These are phyloP conservation scores for Penicilliopsis zonata DNA, from an alignment of 495 filamentous ascomycete genomes.

Conservation along the genomic window DNA sequence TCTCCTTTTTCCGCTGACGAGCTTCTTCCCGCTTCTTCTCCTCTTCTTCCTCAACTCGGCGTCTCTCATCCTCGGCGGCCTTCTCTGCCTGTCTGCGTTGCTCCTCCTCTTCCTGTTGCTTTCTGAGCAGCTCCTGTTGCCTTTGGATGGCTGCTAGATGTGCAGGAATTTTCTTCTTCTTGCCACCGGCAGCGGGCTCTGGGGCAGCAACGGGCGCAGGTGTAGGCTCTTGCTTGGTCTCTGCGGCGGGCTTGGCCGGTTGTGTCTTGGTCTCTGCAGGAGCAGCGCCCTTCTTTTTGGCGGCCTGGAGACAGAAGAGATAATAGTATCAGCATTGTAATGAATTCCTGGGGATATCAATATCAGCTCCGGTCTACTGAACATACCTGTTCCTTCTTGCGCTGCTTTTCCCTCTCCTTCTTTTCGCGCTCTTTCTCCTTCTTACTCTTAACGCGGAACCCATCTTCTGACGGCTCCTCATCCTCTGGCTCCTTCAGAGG, in stretches of 20 bases:
- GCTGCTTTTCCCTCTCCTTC: conserved; percentile 85
- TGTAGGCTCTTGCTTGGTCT: conserved; percentile 37
- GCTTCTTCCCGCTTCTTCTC: conserved; percentile 60
- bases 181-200: conserved; percentile 48
- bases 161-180: conserved; percentile 85
- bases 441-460: conserved; percentile 72
- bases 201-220: conserved; percentile 24
- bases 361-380: not conserved
- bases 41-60: conserved; percentile 60
- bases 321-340: not conserved
- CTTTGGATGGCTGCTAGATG: conserved; percentile 75
- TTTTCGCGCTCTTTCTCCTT: conserved; percentile 95
- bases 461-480: conserved; percentile 44
- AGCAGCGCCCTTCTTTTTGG: conserved; percentile 41
- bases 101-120: conserved; percentile 65
- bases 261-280: conserved; percentile 22
- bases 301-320: conserved; percentile 36
- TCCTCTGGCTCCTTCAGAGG: conserved; percentile 21
- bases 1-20: conserved; percentile 77
- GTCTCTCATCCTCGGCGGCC: conserved; percentile 57
- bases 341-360: not conserved
- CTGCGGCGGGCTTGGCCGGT: conserved; percentile 27
- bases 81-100: conserved; percentile 59
- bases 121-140: conserved; percentile 74
- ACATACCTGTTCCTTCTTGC: conserved; percentile 78